Evolutionary conservation across 1,139 yeast genomes (phyloP).

Genomic region (Citeromyces siamensis): DNA sequence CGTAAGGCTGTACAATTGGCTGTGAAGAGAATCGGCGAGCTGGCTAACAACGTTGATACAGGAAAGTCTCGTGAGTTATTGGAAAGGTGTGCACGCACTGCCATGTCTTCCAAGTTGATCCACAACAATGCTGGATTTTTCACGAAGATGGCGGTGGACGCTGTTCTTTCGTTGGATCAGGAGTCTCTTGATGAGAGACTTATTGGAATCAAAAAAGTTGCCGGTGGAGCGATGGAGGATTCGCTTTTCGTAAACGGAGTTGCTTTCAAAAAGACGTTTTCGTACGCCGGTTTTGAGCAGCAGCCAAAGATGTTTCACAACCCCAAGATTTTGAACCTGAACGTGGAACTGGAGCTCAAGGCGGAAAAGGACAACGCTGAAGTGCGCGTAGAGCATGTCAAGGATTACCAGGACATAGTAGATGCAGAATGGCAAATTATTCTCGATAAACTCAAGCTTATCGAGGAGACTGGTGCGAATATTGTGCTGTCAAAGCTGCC

Average conservation of each 20-base stretch:
- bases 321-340: slow-evolving; percentile 77
- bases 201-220: slow-evolving; percentile 89
- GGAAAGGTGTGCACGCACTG: slow-evolving; percentile 91
- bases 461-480: slow-evolving; percentile 78
- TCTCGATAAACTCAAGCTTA: slow-evolving; percentile 72
- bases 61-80: slow-evolving; percentile 59
- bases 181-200: slow-evolving; percentile 76
- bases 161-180: slow-evolving; percentile 79
- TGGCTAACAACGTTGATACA: slow-evolving; percentile 57
- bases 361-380: slow-evolving; percentile 99
- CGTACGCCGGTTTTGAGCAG: slow-evolving; percentile 97
- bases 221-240: slow-evolving; percentile 97
- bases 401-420: slow-evolving; percentile 90
- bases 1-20: slow-evolving; percentile 76
- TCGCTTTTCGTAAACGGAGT: slow-evolving; percentile 86
- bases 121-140: slow-evolving; percentile 79
- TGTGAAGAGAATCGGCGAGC: slow-evolving; percentile 55
- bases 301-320: slow-evolving; percentile 78
- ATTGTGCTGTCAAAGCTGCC: slow-evolving; percentile 91
- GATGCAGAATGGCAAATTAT: slow-evolving; percentile 99
- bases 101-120: slow-evolving; percentile 93
- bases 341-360: slow-evolving; percentile 90
- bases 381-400: slow-evolving; percentile 88
- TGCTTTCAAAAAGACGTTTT: slow-evolving; percentile 92
- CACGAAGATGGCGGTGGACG: slow-evolving; percentile 94